Evolutionary conservation across 352 stramenopile species (phyloP), one percentile per base, ranked within the genome.

Genomic region (Phytophthora podocarpi): DNA sequence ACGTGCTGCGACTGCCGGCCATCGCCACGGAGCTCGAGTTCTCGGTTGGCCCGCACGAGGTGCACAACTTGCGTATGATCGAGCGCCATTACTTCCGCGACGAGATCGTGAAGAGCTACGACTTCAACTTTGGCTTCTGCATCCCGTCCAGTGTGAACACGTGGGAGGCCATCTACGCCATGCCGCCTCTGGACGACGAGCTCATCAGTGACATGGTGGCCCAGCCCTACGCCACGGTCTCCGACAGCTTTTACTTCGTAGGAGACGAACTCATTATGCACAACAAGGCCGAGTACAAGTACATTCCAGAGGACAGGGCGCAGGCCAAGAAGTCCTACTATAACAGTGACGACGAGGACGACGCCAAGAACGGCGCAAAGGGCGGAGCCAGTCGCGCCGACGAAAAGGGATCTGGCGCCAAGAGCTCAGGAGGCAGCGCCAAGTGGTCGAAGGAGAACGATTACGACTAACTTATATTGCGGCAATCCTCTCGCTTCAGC

Each of bases 91-190:
- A 98, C 76, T 99, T 98, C 66, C 81, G 90, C 43, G 86, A 98
- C 62, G 74, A 97, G 66, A 95, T 98, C 59, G 77, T 98, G 69
- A 98, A 98, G 73, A 97, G 90, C 72, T 98, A 95, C 68, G 93
- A 98, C 77, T 98, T 98, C 49, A 95, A 76, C 46, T 99, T 99
- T 61, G 96, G 94, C 16, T 99, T 98, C 70, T 98, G 94, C 73
- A 98, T 99, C 64, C 96, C 95, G 3, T 90, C 80, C 51, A 98
- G 89, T 50, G 94, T 95, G 5, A 99, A 99, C 78, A 98, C 89
- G 27, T 98, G 95, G 95, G 93, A 98, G 54, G 85, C 92, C 16
- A 89, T 98, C 51, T 99, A 99, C 70, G 80, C 87, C 21, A 80
- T 99, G 58, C 96, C 96, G 11, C 89, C 93, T 12, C 75, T 99